phyloP scores from a whole-genome alignment of 805 yeast species.

The Teunomyces panamensis region DNA sequence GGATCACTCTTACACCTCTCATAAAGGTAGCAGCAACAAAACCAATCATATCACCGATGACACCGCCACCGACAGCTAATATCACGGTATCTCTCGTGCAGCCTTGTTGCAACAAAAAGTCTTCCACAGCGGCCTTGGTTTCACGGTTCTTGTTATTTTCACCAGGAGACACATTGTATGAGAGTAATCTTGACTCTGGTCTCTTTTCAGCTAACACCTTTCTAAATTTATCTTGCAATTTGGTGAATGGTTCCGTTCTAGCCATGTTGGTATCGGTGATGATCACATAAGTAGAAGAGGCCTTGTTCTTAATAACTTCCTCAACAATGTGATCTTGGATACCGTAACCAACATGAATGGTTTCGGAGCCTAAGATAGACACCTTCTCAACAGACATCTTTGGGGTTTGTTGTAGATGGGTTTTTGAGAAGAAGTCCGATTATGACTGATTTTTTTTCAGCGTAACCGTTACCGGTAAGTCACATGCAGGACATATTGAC shows the following conservation, averaged over 20 bases:
- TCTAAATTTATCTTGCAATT: constrained; percentile 44
- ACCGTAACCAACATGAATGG: constrained; percentile 87
- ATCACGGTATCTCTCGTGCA: constrained; percentile 96
- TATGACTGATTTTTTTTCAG: constrained; percentile 6
- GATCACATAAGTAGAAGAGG: constrained; percentile 89
- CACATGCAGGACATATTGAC: not conserved
- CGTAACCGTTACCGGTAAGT: not conserved
- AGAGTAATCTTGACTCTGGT: constrained; percentile 62
- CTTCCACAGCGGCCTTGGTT: constrained; percentile 92
- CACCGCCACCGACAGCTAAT: constrained; percentile 96
- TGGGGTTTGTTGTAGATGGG: not conserved
- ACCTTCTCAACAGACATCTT: constrained; percentile 46
- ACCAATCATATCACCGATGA: constrained; percentile 98
- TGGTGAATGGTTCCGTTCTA: constrained; percentile 57
- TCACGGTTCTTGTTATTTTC: constrained; percentile 85
- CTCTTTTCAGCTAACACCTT: constrained; percentile 31
- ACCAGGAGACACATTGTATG: constrained; percentile 84
- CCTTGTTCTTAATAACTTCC: constrained; percentile 57
- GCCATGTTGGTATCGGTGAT: constrained; percentile 83
- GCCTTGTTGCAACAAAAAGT: constrained; percentile 73
- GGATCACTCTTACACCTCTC: constrained; percentile 95
- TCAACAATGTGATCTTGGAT: constrained; percentile 70
- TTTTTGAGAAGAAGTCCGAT: not conserved
- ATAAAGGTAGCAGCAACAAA: constrained; percentile 98
- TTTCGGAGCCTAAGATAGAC: constrained; percentile 73